A percentile compares a stretch with the other conserved stretches of the same genome.
Conservation (phyloP, 306 rosid genomes). For the Begonia loranthoides region DNA sequence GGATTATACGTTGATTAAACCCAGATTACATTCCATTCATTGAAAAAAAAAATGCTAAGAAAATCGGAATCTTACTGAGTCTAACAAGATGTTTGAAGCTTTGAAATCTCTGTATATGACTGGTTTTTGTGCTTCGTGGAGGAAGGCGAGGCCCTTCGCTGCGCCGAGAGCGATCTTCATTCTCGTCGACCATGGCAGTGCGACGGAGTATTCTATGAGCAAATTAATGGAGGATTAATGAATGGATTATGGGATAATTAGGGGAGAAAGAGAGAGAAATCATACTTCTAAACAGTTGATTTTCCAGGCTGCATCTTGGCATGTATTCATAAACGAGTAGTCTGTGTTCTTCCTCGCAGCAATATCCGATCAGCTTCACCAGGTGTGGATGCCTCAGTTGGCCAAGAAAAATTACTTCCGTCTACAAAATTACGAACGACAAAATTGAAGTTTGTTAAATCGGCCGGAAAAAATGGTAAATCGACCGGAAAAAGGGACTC, state of each 20-base stretch:
- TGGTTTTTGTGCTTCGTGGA: conserved; percentile 28
- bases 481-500: not conserved
- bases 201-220: conserved; percentile 3
- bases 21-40: not conserved
- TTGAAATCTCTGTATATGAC: conserved; percentile 43
- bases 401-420: conserved; percentile 29
- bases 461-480: not conserved
- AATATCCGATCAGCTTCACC: conserved; percentile 43
- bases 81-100: conserved; percentile 37
- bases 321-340: conserved; percentile 46
- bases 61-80: conserved; percentile 21
- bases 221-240: not conserved
- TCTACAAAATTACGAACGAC: conserved; percentile 10
- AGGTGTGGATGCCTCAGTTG: conserved; percentile 36
- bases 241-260: not conserved
- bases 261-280: not conserved
- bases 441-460: not conserved
- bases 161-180: conserved; percentile 32
- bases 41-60: not conserved
- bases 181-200: conserved; percentile 25
- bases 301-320: conserved; percentile 43
- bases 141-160: conserved; percentile 35
- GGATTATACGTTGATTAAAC: not conserved
- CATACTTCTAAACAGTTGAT: conserved; percentile 27
- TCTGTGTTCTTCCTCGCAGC: conserved; percentile 32